These are phyloP conservation scores for Rubia occidens DNA, from an alignment of 305 asterid genomes.

Conservation along the genomic window DNA sequence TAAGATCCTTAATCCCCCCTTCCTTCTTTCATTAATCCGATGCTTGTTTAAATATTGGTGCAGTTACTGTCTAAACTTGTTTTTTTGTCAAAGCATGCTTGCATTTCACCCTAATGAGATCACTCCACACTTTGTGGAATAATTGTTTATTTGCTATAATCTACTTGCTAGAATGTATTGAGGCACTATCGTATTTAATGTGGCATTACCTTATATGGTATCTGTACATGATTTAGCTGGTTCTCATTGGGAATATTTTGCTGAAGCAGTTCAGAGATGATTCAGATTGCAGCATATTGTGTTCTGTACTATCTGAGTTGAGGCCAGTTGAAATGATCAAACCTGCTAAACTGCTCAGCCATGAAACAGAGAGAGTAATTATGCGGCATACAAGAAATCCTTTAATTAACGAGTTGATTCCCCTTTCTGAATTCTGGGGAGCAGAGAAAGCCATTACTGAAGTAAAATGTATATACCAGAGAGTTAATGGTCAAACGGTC, in stretches of 20 bases:
- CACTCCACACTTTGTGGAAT: not conserved
- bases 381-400: conserved; percentile 73
- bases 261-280: conserved; percentile 79
- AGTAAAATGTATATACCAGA: conserved; percentile 47
- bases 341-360: conserved; percentile 81
- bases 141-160: not conserved
- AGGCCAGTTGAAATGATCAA: conserved; percentile 92
- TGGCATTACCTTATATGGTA: not conserved
- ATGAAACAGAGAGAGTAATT: conserved; percentile 72
- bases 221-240: not conserved
- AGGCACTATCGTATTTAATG: not conserved
- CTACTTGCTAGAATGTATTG: not conserved
- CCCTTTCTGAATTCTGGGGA: conserved; percentile 88
- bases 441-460: conserved; percentile 71
- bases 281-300: conserved; percentile 78
- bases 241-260: conserved; percentile 13
- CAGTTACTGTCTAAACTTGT: not conserved
- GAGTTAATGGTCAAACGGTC: conserved; percentile 31
- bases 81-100: not conserved
- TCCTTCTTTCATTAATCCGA: too few relatives aligned
- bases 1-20: not conserved
- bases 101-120: not conserved
- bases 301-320: conserved; percentile 78
- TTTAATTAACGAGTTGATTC: conserved; percentile 72
- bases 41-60: not conserved